phyloP scores from a whole-genome alignment of 2,329 filamentous ascomycete species.

The Exophiala bonariae region DNA sequence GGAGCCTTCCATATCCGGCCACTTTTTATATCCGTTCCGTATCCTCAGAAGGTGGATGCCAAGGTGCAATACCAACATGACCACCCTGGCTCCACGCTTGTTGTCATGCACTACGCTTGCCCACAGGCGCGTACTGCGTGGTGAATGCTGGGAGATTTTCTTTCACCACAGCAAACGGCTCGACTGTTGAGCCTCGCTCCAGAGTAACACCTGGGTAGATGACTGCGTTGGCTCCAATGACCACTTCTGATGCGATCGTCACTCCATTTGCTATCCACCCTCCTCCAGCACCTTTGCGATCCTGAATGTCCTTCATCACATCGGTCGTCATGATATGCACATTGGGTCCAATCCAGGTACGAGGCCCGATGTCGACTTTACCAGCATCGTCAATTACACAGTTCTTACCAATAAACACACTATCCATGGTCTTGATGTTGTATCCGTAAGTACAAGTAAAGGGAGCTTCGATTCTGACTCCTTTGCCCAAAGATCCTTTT shows the following conservation, averaged over 20 bases:
- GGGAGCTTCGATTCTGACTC: slow-evolving; percentile 78
- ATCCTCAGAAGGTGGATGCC: too few species aligned
- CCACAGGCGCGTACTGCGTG: too few species aligned
- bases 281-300: slow-evolving; percentile 71
- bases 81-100: too few species aligned
- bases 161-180: slow-evolving; percentile 45
- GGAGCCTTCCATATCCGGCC: too few species aligned
- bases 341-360: slow-evolving; percentile 70
- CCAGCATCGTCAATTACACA: slow-evolving; percentile 88
- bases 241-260: slow-evolving; percentile 71
- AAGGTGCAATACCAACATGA: too few species aligned
- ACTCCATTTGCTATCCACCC: slow-evolving; percentile 70
- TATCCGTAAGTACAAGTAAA: slow-evolving; percentile 96
- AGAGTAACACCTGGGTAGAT: slow-evolving; percentile 53
- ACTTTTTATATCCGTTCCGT: too few species aligned
- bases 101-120: too few species aligned
- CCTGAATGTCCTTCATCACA: slow-evolving; percentile 70
- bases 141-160: slow-evolving; percentile 33
- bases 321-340: slow-evolving; percentile 82
- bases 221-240: slow-evolving; percentile 62
- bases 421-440: slow-evolving; percentile 84
- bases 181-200: slow-evolving; percentile 43
- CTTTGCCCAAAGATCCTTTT: slow-evolving; percentile 65
- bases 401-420: slow-evolving; percentile 78
- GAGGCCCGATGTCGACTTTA: slow-evolving; percentile 75